These are phyloP conservation scores for Trichosporon coremiiforme DNA, from an alignment of 1,284 basidiomycete genomes.

Conservation along the genomic window DNA sequence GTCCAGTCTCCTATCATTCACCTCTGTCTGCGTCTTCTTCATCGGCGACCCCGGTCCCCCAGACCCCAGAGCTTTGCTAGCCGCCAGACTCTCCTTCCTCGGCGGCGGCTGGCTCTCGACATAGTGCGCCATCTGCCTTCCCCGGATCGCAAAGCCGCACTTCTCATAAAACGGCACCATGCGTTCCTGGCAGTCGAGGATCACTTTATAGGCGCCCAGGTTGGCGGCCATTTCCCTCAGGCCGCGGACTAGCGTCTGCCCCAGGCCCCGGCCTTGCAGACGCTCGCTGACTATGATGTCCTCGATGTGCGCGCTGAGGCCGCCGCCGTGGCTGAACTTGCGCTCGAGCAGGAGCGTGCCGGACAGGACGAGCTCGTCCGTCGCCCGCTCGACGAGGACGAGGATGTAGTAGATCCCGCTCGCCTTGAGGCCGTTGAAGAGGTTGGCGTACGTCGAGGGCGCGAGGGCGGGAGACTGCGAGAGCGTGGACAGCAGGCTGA, in stretches of 20 bases:
- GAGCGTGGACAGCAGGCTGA: slow-evolving; percentile 77
- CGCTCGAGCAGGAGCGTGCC: slow-evolving; percentile 86
- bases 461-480: slow-evolving; percentile 77
- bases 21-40: slow-evolving; percentile 20
- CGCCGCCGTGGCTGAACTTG: slow-evolving; percentile 84
- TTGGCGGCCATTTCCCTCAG: slow-evolving; percentile 75
- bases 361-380: slow-evolving; percentile 79
- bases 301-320: slow-evolving; percentile 90
- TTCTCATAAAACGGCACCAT: slow-evolving; percentile 96
- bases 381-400: slow-evolving; percentile 74
- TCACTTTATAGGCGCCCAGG: slow-evolving; percentile 88
- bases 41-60: not conserved
- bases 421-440: slow-evolving; percentile 62
- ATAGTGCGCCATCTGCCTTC: slow-evolving; percentile 45
- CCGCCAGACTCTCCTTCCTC: slow-evolving; percentile 5
- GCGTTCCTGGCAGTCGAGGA: slow-evolving; percentile 85
- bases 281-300: slow-evolving; percentile 94
- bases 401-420: slow-evolving; percentile 77
- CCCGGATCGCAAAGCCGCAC: slow-evolving; percentile 64
- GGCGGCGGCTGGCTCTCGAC: not conserved
- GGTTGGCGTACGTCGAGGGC: slow-evolving; percentile 66
- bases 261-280: slow-evolving; percentile 81
- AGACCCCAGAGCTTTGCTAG: not conserved
- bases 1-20: not conserved
- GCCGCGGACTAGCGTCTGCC: slow-evolving; percentile 78